Evolutionary conservation across 306 rosid species (phyloP).

Genomic region (Begonia peltatifolia): DNA sequence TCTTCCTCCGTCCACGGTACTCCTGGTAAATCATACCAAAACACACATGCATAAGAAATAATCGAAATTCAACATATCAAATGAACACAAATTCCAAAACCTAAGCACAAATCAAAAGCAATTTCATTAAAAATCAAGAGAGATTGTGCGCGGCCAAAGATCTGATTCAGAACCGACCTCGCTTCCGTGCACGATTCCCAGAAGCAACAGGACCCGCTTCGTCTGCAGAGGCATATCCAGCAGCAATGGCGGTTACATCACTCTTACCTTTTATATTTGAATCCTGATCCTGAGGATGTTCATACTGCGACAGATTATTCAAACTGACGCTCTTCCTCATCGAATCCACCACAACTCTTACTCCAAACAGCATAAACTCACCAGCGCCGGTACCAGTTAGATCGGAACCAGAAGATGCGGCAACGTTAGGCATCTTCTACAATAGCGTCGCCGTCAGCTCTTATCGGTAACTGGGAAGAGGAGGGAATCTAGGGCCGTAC

Average conservation of each 20-base stretch:
- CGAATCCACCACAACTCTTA: conserved; percentile 79
- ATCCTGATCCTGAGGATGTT: conserved; percentile 29
- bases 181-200: conserved; percentile 73
- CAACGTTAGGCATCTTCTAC: conserved; percentile 21
- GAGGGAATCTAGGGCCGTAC: neutral
- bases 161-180: conserved; percentile 41
- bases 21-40: conserved; percentile 37
- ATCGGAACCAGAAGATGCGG: conserved; percentile 16
- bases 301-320: conserved; percentile 92
- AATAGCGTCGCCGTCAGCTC: neutral
- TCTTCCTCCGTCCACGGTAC: conserved; percentile 99
- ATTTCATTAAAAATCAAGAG: neutral
- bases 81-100: neutral
- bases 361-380: conserved; percentile 88
- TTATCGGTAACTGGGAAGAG: neutral
- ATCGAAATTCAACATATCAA: neutral
- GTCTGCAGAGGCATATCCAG: conserved; percentile 81
- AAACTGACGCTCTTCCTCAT: conserved; percentile 97
- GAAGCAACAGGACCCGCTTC: conserved; percentile 57
- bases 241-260: conserved; percentile 8
- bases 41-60: neutral
- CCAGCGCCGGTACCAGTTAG: conserved; percentile 22
- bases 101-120: neutral
- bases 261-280: conserved; percentile 8
- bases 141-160: conserved; percentile 10